Percentiles rank a stretch among this genome's conserved stretches.
Conservation (phyloP, 192 early-diverging fungal genomes). For the Rhizophagus clarus region DNA sequence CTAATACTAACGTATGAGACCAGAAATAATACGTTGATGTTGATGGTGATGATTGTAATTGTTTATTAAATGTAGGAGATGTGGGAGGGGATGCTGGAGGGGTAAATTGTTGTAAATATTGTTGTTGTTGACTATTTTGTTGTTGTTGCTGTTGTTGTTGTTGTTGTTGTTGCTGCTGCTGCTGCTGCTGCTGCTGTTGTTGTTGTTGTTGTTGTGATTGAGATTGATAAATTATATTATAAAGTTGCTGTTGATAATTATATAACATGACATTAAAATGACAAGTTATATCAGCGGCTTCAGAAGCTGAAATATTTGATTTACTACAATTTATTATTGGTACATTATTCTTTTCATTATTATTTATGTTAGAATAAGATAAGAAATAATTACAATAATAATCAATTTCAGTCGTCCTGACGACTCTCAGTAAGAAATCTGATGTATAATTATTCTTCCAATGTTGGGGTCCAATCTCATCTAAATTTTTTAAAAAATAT, state of each 20-base stretch:
- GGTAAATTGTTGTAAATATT: background rate
- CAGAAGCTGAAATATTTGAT: background rate
- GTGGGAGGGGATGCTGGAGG: background rate
- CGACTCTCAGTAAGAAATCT: slow-evolving; percentile 2
- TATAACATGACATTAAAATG: slow-evolving; percentile 1
- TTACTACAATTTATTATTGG: slow-evolving; percentile 1
- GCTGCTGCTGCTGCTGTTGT: background rate
- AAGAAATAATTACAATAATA: slow-evolving; percentile 15
- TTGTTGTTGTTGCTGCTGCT: background rate
- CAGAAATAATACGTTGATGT: background rate
- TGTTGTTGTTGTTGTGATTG: background rate
- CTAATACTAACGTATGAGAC: slow-evolving; percentile 6
- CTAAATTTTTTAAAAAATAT: slow-evolving; percentile 26
- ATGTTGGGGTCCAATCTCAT: slow-evolving; percentile 14
- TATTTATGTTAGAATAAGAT: background rate
- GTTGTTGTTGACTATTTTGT: background rate
- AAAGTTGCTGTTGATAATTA: background rate
- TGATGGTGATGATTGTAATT: background rate
- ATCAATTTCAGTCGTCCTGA: background rate
- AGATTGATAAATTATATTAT: background rate
- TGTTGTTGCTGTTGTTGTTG: background rate
- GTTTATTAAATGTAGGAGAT: background rate
- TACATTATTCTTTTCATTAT: background rate
- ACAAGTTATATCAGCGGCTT: background rate
- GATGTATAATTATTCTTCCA: background rate